phyloP scores from a whole-genome alignment of 192 early-diverging fungal species.

The Lobosporangium transversale region DNA sequence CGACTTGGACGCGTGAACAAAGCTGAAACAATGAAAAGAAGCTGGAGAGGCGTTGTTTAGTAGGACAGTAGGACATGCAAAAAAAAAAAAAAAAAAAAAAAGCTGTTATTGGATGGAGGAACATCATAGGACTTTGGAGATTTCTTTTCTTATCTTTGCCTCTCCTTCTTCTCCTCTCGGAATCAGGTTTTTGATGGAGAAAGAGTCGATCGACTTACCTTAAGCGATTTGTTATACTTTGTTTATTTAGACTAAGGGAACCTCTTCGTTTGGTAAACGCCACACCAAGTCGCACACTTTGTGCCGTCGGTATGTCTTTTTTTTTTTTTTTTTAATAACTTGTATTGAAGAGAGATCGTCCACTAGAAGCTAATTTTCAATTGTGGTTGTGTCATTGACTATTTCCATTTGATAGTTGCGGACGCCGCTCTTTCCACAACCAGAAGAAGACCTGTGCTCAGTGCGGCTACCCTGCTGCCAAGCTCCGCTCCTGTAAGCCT shows the following conservation, averaged over 20 bases:
- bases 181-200: too few species aligned
- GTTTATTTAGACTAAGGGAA: constrained; percentile 99
- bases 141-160: neutral
- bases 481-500: constrained; percentile 91
- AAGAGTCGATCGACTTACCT: too few species aligned
- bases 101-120: too few species aligned
- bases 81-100: too few species aligned
- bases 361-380: neutral
- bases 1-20: too few species aligned
- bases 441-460: constrained; percentile 99
- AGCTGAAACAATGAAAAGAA: too few species aligned
- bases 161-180: constrained; percentile 2
- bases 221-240: too few species aligned
- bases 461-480: constrained; percentile 98
- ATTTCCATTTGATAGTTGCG: constrained; percentile 65
- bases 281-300: constrained; percentile 99
- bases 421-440: constrained; percentile 97
- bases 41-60: too few species aligned
- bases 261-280: constrained; percentile 98
- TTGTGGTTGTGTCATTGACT: neutral
- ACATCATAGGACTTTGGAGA: too few species aligned
- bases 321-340: neutral
- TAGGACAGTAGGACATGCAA: too few species aligned
- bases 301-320: constrained; percentile 79
- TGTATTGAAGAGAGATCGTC: neutral